Evolutionary conservation across 768 basidiomycete genomes (phyloP).

Genomic region (Mycena amicta): DNA sequence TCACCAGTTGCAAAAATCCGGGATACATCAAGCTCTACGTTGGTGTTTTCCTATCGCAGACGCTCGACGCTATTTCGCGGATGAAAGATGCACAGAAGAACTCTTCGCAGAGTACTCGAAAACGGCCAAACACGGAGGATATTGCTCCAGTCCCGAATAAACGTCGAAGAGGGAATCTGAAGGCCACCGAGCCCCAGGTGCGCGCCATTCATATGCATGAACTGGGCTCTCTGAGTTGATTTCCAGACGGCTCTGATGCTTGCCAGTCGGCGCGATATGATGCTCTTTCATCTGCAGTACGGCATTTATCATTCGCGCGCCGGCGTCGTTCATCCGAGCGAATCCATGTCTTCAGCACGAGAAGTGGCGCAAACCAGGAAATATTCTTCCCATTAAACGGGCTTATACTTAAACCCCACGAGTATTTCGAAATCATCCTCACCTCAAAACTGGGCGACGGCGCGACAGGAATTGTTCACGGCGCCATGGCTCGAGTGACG

Average conservation of each 20-base stretch:
- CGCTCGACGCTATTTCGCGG: neutral
- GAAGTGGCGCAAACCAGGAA: neutral
- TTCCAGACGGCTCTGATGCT: too few species aligned
- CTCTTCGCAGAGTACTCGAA: neutral
- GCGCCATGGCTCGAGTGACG: slow-evolving; percentile 6
- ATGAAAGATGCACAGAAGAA: neutral
- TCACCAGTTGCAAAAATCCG: neutral
- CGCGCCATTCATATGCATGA: too few species aligned
- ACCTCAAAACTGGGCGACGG: slow-evolving; percentile 17
- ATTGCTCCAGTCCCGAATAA: neutral
- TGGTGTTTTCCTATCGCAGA: neutral
- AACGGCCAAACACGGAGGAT: neutral
- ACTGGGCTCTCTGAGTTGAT: too few species aligned
- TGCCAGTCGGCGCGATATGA: neutral
- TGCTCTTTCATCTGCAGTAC: neutral
- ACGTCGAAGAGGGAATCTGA: neutral
- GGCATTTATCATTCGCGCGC: neutral
- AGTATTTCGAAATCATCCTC: slow-evolving; percentile 13
- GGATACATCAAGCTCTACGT: neutral
- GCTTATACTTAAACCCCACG: slow-evolving; percentile 5
- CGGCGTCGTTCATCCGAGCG: neutral
- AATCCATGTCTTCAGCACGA: neutral
- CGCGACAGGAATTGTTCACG: slow-evolving; percentile 15
- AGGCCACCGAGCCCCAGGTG: neutral
- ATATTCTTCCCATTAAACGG: neutral